These are phyloP conservation scores for Chamaecyparis obtusa DNA, from an alignment of 75 land plant genomes.

Conservation along the genomic window DNA sequence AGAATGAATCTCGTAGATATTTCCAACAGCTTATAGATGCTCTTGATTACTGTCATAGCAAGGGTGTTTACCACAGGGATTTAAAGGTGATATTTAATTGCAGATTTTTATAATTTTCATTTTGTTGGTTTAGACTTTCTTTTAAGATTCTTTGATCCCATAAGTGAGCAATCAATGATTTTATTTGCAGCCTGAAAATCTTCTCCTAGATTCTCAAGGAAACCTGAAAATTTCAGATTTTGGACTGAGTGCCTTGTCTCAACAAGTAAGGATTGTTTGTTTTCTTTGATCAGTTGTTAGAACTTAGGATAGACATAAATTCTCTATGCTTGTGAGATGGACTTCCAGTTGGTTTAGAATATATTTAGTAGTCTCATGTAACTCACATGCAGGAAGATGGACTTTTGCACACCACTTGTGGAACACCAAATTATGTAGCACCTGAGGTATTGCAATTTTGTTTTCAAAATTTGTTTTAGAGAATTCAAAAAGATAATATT, in stretches of 20 bases:
- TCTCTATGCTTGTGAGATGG: background rate
- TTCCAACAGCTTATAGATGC: slow-evolving; percentile 88
- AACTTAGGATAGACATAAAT: background rate
- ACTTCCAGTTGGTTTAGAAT: background rate
- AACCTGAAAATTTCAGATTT: slow-evolving; percentile 81
- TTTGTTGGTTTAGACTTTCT: background rate
- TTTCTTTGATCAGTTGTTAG: slow-evolving; percentile 1
- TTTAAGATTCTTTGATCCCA: background rate
- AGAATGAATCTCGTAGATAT: slow-evolving; percentile 62
- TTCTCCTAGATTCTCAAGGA: slow-evolving; percentile 69
- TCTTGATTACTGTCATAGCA: slow-evolving; percentile 75
- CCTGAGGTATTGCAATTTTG: slow-evolving; percentile 62
- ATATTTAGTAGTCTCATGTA: background rate
- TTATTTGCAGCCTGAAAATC: slow-evolving; percentile 72
- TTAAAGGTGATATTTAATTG: slow-evolving; percentile 47
- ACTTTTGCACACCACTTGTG: slow-evolving; percentile 83
- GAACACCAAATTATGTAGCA: slow-evolving; percentile 90
- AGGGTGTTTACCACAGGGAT: slow-evolving; percentile 81
- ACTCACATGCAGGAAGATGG: slow-evolving; percentile 55
- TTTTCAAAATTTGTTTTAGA: background rate
- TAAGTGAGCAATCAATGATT: background rate
- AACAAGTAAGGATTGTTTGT: slow-evolving; percentile 37
- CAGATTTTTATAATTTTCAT: background rate
- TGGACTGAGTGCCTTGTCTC: slow-evolving; percentile 77
- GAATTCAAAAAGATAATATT: background rate